Conservation (phyloP, 257 asterid genomes). For the Gardenia jasminoides region DNA sequence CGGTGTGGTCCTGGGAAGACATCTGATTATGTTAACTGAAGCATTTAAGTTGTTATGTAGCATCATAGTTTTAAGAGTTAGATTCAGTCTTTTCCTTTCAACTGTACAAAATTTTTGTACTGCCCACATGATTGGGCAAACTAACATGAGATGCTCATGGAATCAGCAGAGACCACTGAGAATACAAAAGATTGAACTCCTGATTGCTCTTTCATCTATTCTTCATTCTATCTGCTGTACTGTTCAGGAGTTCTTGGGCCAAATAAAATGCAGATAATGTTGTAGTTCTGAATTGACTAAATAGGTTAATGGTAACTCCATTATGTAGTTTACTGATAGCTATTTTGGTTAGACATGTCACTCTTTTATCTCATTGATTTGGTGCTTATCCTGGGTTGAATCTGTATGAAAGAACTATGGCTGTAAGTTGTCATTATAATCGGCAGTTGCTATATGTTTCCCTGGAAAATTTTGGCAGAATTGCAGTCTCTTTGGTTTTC, state of each 20-base stretch:
- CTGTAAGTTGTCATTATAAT: neutral
- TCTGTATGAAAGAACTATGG: neutral
- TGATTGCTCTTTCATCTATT: neutral
- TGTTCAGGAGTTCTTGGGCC: neutral
- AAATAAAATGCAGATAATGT: no score
- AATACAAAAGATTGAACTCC: neutral
- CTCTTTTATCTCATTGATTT: neutral
- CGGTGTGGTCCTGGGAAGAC: neutral
- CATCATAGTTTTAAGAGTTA: neutral
- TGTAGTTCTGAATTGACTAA: neutral
- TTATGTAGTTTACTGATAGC: neutral
- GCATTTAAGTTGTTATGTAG: neutral
- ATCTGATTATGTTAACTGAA: neutral
- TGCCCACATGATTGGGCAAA: neutral
- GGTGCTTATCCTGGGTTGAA: neutral
- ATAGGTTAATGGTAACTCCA: neutral
- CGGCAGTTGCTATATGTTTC: neutral
- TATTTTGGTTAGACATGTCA: neutral
- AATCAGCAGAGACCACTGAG: neutral
- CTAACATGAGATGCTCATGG: neutral
- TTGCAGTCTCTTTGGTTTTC: neutral
- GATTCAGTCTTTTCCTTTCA: neutral
- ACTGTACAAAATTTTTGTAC: neutral
- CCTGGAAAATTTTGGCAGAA: neutral
- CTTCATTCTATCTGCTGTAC: neutral